Evolutionary conservation across 164 flowering plant species (phyloP).

Genomic region (Warburgia ugandensis): DNA sequence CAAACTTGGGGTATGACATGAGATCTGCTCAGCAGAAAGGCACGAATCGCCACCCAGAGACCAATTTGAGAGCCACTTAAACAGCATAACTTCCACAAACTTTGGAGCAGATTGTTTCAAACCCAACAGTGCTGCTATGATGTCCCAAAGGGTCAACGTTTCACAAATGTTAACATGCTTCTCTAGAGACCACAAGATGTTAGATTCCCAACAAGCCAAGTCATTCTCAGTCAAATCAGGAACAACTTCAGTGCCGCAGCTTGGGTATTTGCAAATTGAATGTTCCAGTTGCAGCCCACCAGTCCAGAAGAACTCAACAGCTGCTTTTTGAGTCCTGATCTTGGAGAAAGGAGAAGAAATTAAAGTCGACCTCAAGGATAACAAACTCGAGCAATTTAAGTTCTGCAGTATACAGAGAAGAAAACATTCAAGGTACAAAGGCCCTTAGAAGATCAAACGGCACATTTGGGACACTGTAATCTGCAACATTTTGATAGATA

Average conservation of each 20-base stretch:
- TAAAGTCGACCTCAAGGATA: neutral
- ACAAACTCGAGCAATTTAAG: neutral
- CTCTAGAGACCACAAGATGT: conserved; percentile 57
- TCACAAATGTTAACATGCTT: conserved; percentile 30
- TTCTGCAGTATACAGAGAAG: neutral
- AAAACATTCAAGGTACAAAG: neutral
- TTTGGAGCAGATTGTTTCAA: conserved; percentile 47
- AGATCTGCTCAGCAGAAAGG: conserved; percentile 22
- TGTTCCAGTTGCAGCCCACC: conserved; percentile 58
- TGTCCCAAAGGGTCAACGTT: conserved; percentile 75
- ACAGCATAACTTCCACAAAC: conserved; percentile 35
- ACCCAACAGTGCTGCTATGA: conserved; percentile 56
- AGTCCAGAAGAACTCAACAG: conserved; percentile 77
- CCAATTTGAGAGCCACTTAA: conserved; percentile 57
- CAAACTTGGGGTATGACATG: conserved; percentile 19
- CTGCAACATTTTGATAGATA: neutral
- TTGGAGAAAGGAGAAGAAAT: neutral
- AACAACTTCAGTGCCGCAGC: conserved; percentile 18
- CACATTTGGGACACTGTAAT: neutral
- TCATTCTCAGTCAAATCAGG: conserved; percentile 46
- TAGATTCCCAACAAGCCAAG: conserved; percentile 47
- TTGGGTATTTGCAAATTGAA: conserved; percentile 14
- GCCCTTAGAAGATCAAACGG: neutral
- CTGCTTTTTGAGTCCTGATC: conserved; percentile 67
- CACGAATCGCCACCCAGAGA: conserved; percentile 14